Percentiles rank a stretch among this genome's conserved stretches.
Conservation (phyloP, 768 basidiomycete genomes). For the Collybiopsis confluens region DNA sequence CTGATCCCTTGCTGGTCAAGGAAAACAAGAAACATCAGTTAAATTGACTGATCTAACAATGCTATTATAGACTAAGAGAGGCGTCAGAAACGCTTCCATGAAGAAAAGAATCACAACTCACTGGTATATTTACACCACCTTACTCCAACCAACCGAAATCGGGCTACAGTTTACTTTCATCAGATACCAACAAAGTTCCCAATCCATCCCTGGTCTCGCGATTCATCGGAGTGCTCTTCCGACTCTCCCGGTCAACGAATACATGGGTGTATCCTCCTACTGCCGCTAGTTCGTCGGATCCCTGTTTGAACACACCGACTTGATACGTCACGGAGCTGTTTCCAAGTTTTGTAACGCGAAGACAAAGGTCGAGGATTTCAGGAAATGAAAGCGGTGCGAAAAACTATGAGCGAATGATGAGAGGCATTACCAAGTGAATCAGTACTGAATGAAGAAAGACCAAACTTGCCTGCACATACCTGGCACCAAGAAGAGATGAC, state of each 20-base stretch:
- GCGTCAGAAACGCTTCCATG: no score
- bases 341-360: slow-evolving; percentile 65
- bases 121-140: no score
- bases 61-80: no score
- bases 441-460: not conserved
- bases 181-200: not conserved
- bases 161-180: not conserved
- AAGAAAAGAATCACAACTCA: no score
- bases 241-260: slow-evolving; percentile 61
- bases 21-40: no score
- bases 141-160: no score
- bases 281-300: slow-evolving; percentile 32
- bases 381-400: slow-evolving; percentile 75
- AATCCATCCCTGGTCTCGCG: slow-evolving; percentile 42
- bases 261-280: slow-evolving; percentile 75
- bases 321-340: slow-evolving; percentile 78
- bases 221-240: slow-evolving; percentile 53
- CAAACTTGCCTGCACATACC: slow-evolving; percentile 40
- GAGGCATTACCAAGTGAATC: not conserved
- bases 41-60: no score
- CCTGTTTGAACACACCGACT: slow-evolving; percentile 67
- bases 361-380: slow-evolving; percentile 61
- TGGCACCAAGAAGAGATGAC: slow-evolving; percentile 77
- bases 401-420: no score
- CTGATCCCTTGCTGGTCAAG: no score